A percentile compares a stretch with the other conserved stretches of the same genome.
Evolutionary conservation across 2,329 filamentous ascomycete genomes (phyloP).

Genomic region (Ophiognomonia clavigignenti-juglandacearum): DNA sequence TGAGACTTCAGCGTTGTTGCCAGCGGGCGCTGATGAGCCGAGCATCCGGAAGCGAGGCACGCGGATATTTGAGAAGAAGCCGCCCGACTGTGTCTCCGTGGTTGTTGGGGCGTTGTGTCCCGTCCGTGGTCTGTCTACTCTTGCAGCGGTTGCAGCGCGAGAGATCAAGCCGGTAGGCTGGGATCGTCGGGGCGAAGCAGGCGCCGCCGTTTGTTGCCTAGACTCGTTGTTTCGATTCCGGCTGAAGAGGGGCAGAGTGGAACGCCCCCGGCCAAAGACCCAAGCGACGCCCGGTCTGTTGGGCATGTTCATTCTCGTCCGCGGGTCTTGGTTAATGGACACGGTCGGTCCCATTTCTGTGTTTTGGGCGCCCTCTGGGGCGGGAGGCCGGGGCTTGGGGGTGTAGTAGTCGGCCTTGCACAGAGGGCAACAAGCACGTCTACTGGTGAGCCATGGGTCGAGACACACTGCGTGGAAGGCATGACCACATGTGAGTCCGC

Average conservation of each 20-base stretch:
- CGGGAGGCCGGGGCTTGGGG: slow-evolving; percentile 72
- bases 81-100: neutral
- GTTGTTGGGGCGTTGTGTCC: neutral
- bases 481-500: slow-evolving; percentile 92
- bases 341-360: slow-evolving; percentile 25
- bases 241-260: slow-evolving; percentile 3
- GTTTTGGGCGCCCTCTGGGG: slow-evolving; percentile 35
- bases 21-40: slow-evolving; percentile 18
- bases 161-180: slow-evolving; percentile 20
- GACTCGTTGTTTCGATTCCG: slow-evolving; percentile 1
- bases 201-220: neutral
- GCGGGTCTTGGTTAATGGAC: slow-evolving; percentile 22
- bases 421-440: slow-evolving; percentile 90
- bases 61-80: slow-evolving; percentile 15
- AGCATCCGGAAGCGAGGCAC: slow-evolving; percentile 8
- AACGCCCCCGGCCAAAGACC: slow-evolving; percentile 28
- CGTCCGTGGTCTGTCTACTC: neutral
- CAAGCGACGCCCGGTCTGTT: slow-evolving; percentile 34
- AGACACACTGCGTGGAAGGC: slow-evolving; percentile 95
- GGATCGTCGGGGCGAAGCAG: neutral
- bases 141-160: slow-evolving; percentile 12
- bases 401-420: slow-evolving; percentile 98
- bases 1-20: slow-evolving; percentile 23
- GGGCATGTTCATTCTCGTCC: slow-evolving; percentile 44
- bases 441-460: slow-evolving; percentile 92